Evolutionary conservation across 805 yeast genomes (phyloP), one percentile per base, ranked within the genome.

Genomic region (Saccharomycopsis sp.): DNA sequence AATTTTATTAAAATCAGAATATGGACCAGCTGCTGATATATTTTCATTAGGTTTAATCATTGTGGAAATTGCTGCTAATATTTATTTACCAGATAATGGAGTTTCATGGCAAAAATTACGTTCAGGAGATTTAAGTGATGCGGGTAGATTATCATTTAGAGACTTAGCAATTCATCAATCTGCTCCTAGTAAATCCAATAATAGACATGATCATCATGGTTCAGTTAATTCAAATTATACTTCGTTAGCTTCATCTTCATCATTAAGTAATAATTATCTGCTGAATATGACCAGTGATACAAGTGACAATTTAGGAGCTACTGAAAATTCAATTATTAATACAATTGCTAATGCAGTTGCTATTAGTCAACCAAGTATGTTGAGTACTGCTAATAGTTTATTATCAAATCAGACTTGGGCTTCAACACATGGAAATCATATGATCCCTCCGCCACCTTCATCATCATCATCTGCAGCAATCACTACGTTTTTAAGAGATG

Each of bases 61-160:
- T 66, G 81, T 92, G 37, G 98, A 92, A 58, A 81, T 86, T 51
- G 97, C 98, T 2, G 95, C 97, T 1, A 92, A 92, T 60, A 88
- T 92, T 34, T 77, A 87, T 3, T 64, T 92, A 38, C 98, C 98
- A 1, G 97, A 89, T 51, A 88, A 92, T 56, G 98, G 98, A 4
- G 72, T 85, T 12, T 88, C 94, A 23, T 92, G 98, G 98, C 94
- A 94, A 50, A 87, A 88, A 58, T 64, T 92, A 45, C 70, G 98
- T 49, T 83, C 95, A 31, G 98, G 97, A 1, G 98, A 92, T 58
- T 66, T 92, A 49, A 78, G 94, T 14, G 98, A 92, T 58, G 96
- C 97, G 0, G 96, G 97, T 1, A 74, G 77, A 51, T 65, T 88
- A 44, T 76, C 86, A 34, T 77, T 85, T 2, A 79, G 79, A 18